A percentile compares a stretch with the other conserved stretches of the same genome.
These are phyloP conservation scores for Neurospora sp. DNA, from an alignment of 495 filamentous ascomycete genomes.

Conservation along the genomic window DNA sequence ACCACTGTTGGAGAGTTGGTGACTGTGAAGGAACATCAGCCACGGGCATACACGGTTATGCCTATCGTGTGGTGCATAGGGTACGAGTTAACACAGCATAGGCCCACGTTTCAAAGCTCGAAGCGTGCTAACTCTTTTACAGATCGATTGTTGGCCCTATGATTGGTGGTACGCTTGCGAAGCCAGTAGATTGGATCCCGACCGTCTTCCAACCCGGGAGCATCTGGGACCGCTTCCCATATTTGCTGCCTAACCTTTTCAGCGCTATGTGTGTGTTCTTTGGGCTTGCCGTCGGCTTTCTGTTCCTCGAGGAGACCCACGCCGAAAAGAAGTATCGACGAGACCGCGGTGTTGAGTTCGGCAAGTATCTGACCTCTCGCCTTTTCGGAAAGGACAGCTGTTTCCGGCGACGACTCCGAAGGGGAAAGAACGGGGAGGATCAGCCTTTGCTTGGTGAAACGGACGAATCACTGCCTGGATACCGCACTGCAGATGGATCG, in stretches of 20 bases:
- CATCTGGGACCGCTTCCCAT: slow-evolving; percentile 78
- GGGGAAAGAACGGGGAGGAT: slow-evolving; percentile 33
- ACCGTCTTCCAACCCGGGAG: slow-evolving; percentile 58
- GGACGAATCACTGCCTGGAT: slow-evolving; percentile 52
- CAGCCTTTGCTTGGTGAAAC: slow-evolving; percentile 40
- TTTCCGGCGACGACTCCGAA: slow-evolving; percentile 8
- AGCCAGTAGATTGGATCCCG: slow-evolving; percentile 79
- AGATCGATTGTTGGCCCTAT: slow-evolving; percentile 75
- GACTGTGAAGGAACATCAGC: slow-evolving; percentile 83
- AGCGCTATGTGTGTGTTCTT: slow-evolving; percentile 69
- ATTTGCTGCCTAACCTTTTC: slow-evolving; percentile 87
- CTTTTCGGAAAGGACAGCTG: slow-evolving; percentile 18
- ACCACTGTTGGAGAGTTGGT: slow-evolving; percentile 92
- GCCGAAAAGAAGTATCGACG: slow-evolving; percentile 65
- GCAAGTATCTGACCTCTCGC: slow-evolving; percentile 56
- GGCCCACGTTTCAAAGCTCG: not conserved
- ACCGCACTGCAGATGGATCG: slow-evolving; percentile 51
- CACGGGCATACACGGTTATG: slow-evolving; percentile 92
- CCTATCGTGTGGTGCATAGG: slow-evolving; percentile 96
- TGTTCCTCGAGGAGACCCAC: slow-evolving; percentile 96
- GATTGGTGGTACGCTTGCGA: slow-evolving; percentile 81
- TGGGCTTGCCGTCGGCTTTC: slow-evolving; percentile 69
- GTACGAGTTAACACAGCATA: slow-evolving; percentile 29
- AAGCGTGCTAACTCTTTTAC: slow-evolving; percentile 5
- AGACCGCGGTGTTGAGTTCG: slow-evolving; percentile 68